Conservation (phyloP, 345 rosid species). For the Psidium guajava region DNA sequence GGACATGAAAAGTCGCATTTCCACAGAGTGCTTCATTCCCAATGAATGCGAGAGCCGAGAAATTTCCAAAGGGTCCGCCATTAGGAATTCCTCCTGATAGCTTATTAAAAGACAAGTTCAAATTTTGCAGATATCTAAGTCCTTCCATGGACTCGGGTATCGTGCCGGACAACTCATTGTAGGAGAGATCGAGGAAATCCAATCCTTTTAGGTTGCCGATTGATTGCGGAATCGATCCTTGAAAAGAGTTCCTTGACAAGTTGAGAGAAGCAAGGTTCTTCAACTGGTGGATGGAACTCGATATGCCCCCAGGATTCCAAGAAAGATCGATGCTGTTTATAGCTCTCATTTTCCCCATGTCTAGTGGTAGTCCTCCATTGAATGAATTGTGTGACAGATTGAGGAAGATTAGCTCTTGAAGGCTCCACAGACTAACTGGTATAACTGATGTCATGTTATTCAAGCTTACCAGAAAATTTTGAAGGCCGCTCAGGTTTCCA, state of each 20-base stretch:
- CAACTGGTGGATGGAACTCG: not conserved
- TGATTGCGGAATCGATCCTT: conserved; percentile 4
- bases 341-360: not conserved
- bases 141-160: not conserved
- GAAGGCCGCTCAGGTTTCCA: not conserved
- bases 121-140: not conserved
- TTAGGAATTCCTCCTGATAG: not conserved
- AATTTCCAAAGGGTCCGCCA: not conserved
- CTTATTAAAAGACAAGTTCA: conserved; percentile 3
- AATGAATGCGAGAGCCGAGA: not conserved
- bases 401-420: not conserved
- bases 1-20: not conserved
- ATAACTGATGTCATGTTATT: not conserved
- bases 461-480: not conserved
- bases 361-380: not conserved
- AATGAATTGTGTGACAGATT: not conserved
- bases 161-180: not conserved
- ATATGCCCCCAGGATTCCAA: not conserved
- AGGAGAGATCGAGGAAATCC: not conserved
- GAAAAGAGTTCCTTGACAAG: not conserved
- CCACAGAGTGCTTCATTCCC: conserved; percentile 1
- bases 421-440: not conserved
- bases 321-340: not conserved
- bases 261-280: not conserved
- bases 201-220: not conserved